Base-by-base conservation (phyloP, 345 rosid species). In the Lepidium didymum region DNA sequence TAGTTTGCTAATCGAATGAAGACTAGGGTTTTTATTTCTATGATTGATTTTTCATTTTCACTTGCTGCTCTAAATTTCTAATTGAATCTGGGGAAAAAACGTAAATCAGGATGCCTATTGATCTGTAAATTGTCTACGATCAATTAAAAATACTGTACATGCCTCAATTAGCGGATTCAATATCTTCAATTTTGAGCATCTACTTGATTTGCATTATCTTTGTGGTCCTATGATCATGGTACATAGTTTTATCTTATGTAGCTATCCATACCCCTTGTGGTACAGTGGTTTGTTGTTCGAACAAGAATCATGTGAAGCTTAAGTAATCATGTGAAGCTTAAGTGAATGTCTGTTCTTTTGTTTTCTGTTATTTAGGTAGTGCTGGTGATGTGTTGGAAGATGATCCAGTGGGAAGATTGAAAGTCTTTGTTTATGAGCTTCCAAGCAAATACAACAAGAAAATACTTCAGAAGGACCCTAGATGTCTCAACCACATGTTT, bases 371-470 rank as follows among this genome's bases (percentile, higher is more conserved):
- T 79, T 60, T 79, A 94, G 99, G 99, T 59, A 94, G 99, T 79
- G 99, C 97, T 67, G 97, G 99, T 49, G 99, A 94, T 80, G 99
- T 94, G 19, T 78, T 94, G 83, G 99, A 94, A 60, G 97, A 94
- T 81, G 77, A 94, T 78, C 99, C 97, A 0, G 91, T 91, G 46
- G 99, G 99, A 69, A 85, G 91, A 80, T 70, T 94, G 74, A 94
- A 91, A 78, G 99, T 94, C 11, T 91, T 85, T 65, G 91, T 94
- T 57, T 91, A 94, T 31, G 96, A 94, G 75, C 97, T 94, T 58
- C 97, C 99, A 8, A 91, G 95, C 79, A 91, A 89, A 75, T 91
- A 94, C 84, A 94, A 87, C 85, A 91, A 89, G 81, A 94, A 94
- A 81, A 75, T 94, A 51, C 92, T 94, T 74, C 93, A 87, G 61